phyloP scores from a whole-genome alignment of 75 land plant genomes.

The Pinus tabuliformis region DNA sequence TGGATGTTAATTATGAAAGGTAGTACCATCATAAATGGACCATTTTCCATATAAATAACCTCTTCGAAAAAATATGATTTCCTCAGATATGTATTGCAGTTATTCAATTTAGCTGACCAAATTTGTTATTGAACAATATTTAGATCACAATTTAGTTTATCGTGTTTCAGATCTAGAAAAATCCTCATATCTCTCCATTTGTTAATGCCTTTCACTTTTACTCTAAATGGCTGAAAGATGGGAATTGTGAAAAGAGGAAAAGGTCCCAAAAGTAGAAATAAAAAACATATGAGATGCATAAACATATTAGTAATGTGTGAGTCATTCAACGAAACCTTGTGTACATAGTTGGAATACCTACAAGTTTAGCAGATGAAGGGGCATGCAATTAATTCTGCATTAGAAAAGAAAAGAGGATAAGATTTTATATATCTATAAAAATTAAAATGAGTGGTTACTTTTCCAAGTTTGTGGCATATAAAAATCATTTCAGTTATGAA shows the following conservation, averaged over 20 bases:
- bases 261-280: slow-evolving; percentile 67
- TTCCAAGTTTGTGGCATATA: not conserved
- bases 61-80: not conserved
- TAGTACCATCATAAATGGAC: slow-evolving; percentile 5
- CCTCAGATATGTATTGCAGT: not conserved
- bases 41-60: slow-evolving; percentile 1
- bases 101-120: not conserved
- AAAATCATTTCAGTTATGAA: not conserved
- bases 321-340: slow-evolving; percentile 79
- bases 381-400: slow-evolving; percentile 13
- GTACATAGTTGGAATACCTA: slow-evolving; percentile 70
- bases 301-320: slow-evolving; percentile 70
- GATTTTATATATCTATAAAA: no score
- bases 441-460: not conserved
- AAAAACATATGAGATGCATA: slow-evolving; percentile 54
- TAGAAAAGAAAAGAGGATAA: not conserved
- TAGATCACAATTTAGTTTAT: not conserved
- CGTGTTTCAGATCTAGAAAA: not conserved
- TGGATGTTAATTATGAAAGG: slow-evolving; percentile 59
- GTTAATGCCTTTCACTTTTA: not conserved
- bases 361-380: slow-evolving; percentile 65
- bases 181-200: not conserved
- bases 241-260: slow-evolving; percentile 37
- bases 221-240: slow-evolving; percentile 47
- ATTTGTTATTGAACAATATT: no score